phyloP scores from a whole-genome alignment of 163 green algal genomes.

The Coccomyxa subellipsoidea region DNA sequence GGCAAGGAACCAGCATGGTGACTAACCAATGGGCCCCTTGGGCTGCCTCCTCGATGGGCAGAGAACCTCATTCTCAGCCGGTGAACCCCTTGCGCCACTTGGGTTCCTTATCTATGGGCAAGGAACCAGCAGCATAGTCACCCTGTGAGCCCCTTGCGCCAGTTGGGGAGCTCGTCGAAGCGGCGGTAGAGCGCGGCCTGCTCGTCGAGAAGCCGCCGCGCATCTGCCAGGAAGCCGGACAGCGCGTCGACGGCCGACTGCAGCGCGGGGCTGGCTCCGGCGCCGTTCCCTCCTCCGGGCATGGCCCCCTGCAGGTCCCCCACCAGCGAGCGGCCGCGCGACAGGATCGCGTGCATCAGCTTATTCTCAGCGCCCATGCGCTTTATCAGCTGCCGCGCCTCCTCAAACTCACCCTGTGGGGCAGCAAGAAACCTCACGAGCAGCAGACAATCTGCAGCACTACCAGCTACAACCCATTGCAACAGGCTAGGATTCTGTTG shows the following conservation, averaged over 20 bases:
- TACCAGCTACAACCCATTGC: no score
- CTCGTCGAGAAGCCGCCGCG: not conserved
- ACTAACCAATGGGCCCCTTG: no score
- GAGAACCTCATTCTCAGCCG: no score
- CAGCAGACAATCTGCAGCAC: no score
- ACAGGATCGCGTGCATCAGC: slow-evolving; percentile 10
- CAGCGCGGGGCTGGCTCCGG: not conserved
- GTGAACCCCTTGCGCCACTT: no score
- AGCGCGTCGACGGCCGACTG: not conserved
- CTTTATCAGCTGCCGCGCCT: slow-evolving; percentile 9
- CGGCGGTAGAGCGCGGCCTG: not conserved
- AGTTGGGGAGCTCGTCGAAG: slow-evolving; percentile 2
- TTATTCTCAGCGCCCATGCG: slow-evolving; percentile 12
- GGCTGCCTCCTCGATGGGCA: no score
- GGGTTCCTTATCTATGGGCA: no score
- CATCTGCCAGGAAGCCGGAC: not conserved
- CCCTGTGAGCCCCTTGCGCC: not conserved
- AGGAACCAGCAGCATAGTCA: no score
- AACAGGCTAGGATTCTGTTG: no score
- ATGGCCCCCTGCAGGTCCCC: not conserved
- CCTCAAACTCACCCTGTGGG: slow-evolving; percentile 14
- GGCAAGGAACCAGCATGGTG: no score
- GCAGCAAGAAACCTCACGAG: not conserved
- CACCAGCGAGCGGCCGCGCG: not conserved
- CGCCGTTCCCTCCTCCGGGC: no score